These are phyloP conservation scores for Tephrocybe rancida DNA, from an alignment of 768 basidiomycete species.

Conservation along the genomic window DNA sequence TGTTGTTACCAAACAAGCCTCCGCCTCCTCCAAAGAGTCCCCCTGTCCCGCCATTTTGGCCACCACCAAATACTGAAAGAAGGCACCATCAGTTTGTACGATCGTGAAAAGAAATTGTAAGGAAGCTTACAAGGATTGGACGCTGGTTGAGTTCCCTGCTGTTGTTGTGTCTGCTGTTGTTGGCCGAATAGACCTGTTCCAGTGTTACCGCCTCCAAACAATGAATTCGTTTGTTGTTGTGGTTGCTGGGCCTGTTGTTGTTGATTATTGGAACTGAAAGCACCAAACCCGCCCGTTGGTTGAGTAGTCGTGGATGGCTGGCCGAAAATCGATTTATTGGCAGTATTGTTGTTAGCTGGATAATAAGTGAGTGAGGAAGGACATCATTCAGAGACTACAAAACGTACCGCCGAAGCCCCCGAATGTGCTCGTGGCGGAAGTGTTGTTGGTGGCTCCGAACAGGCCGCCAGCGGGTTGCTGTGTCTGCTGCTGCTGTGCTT, in stretches of 20 bases:
- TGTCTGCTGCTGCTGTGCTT: constrained; percentile 36
- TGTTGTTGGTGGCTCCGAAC: constrained; percentile 32
- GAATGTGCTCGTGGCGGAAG: constrained; percentile 35
- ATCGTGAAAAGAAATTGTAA: constrained; percentile 2
- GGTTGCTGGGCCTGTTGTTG: constrained; percentile 38
- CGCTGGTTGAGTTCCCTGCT: constrained; percentile 27
- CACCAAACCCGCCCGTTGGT: constrained; percentile 41
- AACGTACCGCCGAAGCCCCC: constrained; percentile 38
- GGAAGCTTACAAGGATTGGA: constrained; percentile 33
- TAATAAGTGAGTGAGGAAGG: neutral
- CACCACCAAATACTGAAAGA: constrained; percentile 13
- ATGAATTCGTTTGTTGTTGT: constrained; percentile 25
- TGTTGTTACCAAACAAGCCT: constrained; percentile 31
- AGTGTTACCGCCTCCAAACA: constrained; percentile 27
- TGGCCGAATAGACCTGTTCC: constrained; percentile 37
- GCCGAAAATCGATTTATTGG: constrained; percentile 46
- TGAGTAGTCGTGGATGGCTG: constrained; percentile 38
- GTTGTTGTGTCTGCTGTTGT: constrained; percentile 32
- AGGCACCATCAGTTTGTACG: constrained; percentile 30
- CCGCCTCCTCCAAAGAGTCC: constrained; percentile 38
- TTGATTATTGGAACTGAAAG: constrained; percentile 31
- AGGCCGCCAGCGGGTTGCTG: constrained; percentile 29
- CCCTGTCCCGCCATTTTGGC: constrained; percentile 25
- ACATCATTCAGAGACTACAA: neutral
- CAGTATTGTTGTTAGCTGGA: constrained; percentile 16